Percentiles rank a stretch among this genome's conserved stretches.
Conservation (phyloP, 1,139 yeast genomes). For the Wickerhamomyces sp. region DNA sequence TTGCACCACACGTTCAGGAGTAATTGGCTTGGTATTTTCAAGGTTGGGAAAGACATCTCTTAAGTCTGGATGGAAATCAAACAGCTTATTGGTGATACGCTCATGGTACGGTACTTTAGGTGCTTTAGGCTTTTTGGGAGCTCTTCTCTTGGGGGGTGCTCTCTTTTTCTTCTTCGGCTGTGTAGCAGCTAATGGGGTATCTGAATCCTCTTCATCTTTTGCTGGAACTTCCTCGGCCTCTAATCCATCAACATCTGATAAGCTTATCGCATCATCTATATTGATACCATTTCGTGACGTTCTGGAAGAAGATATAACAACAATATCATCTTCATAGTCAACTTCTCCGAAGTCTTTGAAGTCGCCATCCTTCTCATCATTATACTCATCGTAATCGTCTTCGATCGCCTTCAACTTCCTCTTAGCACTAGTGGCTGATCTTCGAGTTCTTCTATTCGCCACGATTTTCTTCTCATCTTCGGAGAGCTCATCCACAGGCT, state of each 20-base stretch:
- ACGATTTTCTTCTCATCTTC: background rate
- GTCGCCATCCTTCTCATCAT: slow-evolving; percentile 16
- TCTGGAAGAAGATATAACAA: slow-evolving; percentile 9
- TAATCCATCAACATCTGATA: slow-evolving; percentile 8
- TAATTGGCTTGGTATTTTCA: slow-evolving; percentile 43
- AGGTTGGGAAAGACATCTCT: slow-evolving; percentile 67
- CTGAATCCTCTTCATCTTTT: slow-evolving; percentile 19
- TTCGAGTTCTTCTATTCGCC: slow-evolving; percentile 12
- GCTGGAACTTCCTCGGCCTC: slow-evolving; percentile 14
- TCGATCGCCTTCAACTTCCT: slow-evolving; percentile 23
- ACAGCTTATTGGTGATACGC: slow-evolving; percentile 60
- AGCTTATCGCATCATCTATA: slow-evolving; percentile 7
- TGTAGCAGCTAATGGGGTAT: slow-evolving; percentile 19
- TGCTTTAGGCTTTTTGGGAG: slow-evolving; percentile 27
- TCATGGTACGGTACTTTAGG: slow-evolving; percentile 67
- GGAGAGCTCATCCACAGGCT: background rate
- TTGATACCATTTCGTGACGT: background rate
- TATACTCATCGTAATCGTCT: slow-evolving; percentile 30
- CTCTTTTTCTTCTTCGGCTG: slow-evolving; percentile 19
- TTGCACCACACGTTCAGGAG: slow-evolving; percentile 61
- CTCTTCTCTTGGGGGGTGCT: slow-evolving; percentile 18
- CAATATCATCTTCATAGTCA: slow-evolving; percentile 20
- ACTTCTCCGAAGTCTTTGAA: slow-evolving; percentile 12
- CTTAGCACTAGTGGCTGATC: slow-evolving; percentile 12
- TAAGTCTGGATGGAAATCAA: slow-evolving; percentile 73